Percentiles rank a stretch among this genome's conserved stretches.
These are phyloP conservation scores for Platanthera zijinensis DNA, from an alignment of 106 monocot species.

Conservation along the genomic window DNA sequence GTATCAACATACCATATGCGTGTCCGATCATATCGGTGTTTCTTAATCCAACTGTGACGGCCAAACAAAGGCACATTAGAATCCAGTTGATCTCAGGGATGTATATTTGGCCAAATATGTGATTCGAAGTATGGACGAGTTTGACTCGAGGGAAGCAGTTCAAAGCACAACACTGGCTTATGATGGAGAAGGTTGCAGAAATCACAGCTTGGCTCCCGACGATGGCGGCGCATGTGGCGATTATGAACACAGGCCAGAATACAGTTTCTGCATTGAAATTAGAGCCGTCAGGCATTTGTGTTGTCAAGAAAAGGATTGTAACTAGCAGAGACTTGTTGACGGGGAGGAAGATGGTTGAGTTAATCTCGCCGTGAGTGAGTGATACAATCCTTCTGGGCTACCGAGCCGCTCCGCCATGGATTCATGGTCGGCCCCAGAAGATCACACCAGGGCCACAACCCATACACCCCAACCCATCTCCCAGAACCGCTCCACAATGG, in stretches of 20 bases:
- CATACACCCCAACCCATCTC: too few relatives aligned
- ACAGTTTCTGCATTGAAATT: constrained; percentile 40
- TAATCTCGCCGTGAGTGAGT: too few relatives aligned
- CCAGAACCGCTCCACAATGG: too few relatives aligned
- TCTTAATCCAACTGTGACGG: constrained; percentile 52
- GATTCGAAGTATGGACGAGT: constrained; percentile 66
- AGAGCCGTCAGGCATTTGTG: not conserved
- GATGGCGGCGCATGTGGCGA: constrained; percentile 64
- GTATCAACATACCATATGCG: constrained; percentile 53
- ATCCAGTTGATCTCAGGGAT: constrained; percentile 85
- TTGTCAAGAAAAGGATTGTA: not conserved
- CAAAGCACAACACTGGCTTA: constrained; percentile 66
- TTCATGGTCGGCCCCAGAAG: too few relatives aligned
- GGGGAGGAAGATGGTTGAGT: too few relatives aligned
- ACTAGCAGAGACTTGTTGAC: too few relatives aligned
- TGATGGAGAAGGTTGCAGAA: constrained; percentile 67
- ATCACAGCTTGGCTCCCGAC: constrained; percentile 87
- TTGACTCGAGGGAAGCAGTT: constrained; percentile 79
- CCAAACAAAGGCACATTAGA: constrained; percentile 62
- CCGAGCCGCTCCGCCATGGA: too few relatives aligned
- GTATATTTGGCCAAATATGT: constrained; percentile 67
- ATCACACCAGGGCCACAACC: too few relatives aligned
- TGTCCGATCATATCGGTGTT: constrained; percentile 61
- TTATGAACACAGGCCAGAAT: constrained; percentile 81
- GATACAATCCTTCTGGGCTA: too few relatives aligned